Base-by-base conservation (phyloP, 305 asterid genomes). In the Striga hermonthica region DNA sequence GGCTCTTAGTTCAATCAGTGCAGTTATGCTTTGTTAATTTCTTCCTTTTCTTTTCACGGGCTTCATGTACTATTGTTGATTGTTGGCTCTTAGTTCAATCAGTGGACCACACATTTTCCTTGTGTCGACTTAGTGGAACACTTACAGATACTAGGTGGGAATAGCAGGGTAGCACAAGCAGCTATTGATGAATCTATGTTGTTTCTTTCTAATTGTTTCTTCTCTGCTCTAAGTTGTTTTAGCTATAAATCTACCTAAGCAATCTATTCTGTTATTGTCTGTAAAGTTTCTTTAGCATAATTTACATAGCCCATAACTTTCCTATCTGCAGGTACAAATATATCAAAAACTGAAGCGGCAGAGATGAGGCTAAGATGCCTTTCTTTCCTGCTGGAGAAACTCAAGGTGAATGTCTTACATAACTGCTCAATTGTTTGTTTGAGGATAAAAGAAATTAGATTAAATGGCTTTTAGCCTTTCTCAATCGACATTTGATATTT, bases 331-430 rank as follows among this genome's bases (percentile, higher is more conserved):
- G 99, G 99, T 76, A 80, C 96, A 73, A 77, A 72, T 80, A 81
- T 90, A 65, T 83, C 99, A 68, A 85, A 81, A 83, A 76, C 12
- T 74, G 97, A 86, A 63, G 96, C 97, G 28, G 84, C 84, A 47
- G 81, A 82, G 70, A 73, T 90, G 82, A 83, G 88, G 78, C 66
- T 41, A 72, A 80, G 84, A 72, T 86, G 93, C 80, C 76, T 93
- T 61, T 76, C 79, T 39, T 90, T 84, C 76, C 89, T 90, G 72
- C 68, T 85, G 76, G 83, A 79, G 72, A 85, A 79, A 74, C 83
- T 88, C 55, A 75, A 90, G 96, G 99, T 92, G 67, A 22, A 47
- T 52, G 58, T 39, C 41, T 71, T 54, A 40, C 64, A 60, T 8
- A 35, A 13, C 13, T 5, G 12, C 22, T 12, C n/a, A 44, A 13